phyloP scores from a whole-genome alignment of 2,329 filamentous ascomycete species.

The Penicillium sclerotiorum region DNA sequence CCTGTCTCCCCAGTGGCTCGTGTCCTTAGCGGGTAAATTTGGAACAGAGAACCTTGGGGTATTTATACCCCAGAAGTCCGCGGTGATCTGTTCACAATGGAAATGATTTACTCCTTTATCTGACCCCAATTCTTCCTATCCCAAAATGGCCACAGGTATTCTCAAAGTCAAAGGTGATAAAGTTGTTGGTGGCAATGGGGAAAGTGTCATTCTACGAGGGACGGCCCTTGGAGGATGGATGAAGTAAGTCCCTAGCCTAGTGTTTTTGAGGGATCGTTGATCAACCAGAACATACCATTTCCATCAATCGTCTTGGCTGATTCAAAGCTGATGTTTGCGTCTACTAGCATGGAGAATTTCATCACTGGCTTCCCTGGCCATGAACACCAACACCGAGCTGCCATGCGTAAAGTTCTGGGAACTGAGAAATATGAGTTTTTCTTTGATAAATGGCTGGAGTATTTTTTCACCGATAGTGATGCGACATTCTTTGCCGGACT shows the following conservation, averaged over 20 bases:
- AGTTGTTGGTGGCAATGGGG: conserved; percentile 51
- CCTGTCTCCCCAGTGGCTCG: neutral
- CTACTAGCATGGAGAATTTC: conserved; percentile 61
- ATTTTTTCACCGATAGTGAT: conserved; percentile 63
- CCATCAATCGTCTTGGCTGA: neutral
- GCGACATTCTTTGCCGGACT: conserved; percentile 60
- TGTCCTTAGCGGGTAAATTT: neutral
- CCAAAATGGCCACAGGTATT: conserved; percentile 35
- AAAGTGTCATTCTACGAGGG: conserved; percentile 52
- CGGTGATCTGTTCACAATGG: neutral
- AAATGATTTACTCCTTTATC: neutral
- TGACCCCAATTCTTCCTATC: neutral
- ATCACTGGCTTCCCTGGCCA: conserved; percentile 65
- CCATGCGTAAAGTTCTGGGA: conserved; percentile 58
- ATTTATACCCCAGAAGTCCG: neutral
- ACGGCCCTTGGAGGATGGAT: conserved; percentile 51
- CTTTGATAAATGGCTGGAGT: conserved; percentile 59
- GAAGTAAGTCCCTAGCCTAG: no score
- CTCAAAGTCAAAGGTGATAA: conserved; percentile 46
- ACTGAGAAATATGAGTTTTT: conserved; percentile 62
- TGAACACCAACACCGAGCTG: conserved; percentile 58
- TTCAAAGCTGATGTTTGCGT: neutral
- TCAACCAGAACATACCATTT: neutral
- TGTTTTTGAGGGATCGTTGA: no score
- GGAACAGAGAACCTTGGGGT: neutral